Evolutionary conservation across 805 yeast species (phyloP).

Genomic region (Wickerhamomyces tratensis): DNA sequence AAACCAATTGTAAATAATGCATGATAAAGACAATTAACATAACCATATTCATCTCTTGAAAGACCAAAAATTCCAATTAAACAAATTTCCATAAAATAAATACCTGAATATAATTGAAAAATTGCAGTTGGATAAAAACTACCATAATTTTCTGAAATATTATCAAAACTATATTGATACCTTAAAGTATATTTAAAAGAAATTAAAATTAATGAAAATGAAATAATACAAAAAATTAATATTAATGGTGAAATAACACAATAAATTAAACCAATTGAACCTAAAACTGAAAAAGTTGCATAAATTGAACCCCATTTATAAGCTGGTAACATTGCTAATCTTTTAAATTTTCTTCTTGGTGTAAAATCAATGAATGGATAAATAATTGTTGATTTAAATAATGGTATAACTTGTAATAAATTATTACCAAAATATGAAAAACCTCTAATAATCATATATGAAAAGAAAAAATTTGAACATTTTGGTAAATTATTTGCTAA

Average conservation of each 20-base stretch:
- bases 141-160: conserved; percentile 60
- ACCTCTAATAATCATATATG: conserved; percentile 67
- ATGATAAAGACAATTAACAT: conserved; percentile 34
- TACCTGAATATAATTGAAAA: conserved; percentile 68
- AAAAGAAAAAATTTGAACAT: conserved; percentile 78
- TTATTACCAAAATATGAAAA: conserved; percentile 67
- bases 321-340: conserved; percentile 33
- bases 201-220: conserved; percentile 45
- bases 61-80: conserved; percentile 67
- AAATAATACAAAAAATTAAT: conserved; percentile 44
- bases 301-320: conserved; percentile 72
- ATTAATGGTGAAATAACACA: conserved; percentile 75
- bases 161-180: conserved; percentile 41
- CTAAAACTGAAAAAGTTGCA: conserved; percentile 69
- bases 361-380: conserved; percentile 37
- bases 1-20: conserved; percentile 43
- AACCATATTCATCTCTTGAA: conserved; percentile 38
- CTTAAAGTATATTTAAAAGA: conserved; percentile 65
- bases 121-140: conserved; percentile 64
- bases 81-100: conserved; percentile 74
- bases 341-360: conserved; percentile 45
- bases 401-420: conserved; percentile 47
- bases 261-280: conserved; percentile 70
- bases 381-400: conserved; percentile 29
- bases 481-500: conserved; percentile 76